Evolutionary conservation across 2,329 filamentous ascomycete genomes (phyloP).

Genomic region (Ascochyta koolunga): DNA sequence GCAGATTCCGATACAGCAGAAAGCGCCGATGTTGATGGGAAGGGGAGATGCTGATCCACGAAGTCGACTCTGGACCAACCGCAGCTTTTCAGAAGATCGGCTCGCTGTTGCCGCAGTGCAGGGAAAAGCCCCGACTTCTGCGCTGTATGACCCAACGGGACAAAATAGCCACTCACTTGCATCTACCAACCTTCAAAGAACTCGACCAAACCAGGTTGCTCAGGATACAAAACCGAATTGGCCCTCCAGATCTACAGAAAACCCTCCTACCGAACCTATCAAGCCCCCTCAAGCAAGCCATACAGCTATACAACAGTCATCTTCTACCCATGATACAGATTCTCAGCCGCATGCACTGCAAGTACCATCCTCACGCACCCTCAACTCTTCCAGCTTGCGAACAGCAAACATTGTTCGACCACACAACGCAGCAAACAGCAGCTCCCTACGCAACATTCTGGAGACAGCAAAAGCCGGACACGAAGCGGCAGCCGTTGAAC

Average conservation of each 20-base stretch:
- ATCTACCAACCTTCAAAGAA: background rate
- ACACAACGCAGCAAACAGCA: background rate
- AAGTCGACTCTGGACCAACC: background rate
- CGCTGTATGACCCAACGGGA: background rate
- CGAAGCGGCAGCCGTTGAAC: background rate
- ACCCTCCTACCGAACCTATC: background rate
- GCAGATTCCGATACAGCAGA: background rate
- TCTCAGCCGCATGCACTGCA: background rate
- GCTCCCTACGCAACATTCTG: background rate
- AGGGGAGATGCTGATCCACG: background rate
- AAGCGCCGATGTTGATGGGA: background rate
- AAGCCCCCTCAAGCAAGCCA: background rate
- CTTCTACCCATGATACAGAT: background rate
- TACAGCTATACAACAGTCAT: background rate
- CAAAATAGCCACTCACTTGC: background rate
- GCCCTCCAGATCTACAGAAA: background rate
- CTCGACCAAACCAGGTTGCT: background rate
- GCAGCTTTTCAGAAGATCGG: too few species aligned
- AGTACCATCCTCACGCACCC: background rate
- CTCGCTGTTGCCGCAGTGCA: background rate
- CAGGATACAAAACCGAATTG: background rate
- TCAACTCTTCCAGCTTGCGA: background rate
- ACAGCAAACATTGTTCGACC: background rate
- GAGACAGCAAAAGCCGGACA: background rate
- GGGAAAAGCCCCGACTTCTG: background rate